These are phyloP conservation scores for Camelina sativa DNA, from an alignment of 345 rosid species.

Conservation along the genomic window DNA sequence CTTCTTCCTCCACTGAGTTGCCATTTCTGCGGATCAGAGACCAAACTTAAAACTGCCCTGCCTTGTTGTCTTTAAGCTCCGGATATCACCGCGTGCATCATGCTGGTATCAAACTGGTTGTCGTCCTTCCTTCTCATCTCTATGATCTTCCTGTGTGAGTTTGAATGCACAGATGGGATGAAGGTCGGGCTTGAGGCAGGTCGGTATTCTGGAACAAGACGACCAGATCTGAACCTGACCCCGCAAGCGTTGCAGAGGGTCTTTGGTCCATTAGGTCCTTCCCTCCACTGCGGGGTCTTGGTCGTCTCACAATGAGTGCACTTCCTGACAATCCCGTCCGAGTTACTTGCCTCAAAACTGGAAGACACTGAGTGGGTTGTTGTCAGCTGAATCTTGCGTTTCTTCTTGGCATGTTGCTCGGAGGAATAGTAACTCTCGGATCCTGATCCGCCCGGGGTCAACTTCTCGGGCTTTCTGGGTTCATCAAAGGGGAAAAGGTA, in stretches of 20 bases:
- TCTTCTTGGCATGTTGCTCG: constrained; percentile 52
- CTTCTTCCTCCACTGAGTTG: constrained; percentile 29
- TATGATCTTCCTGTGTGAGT: constrained; percentile 85
- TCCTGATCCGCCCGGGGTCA: constrained; percentile 40
- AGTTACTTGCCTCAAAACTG: constrained; percentile 29
- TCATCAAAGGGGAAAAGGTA: constrained; percentile 41
- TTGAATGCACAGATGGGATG: constrained; percentile 73
- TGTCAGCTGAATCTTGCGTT: constrained; percentile 48
- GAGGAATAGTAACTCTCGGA: constrained; percentile 37
- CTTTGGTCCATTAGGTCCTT: constrained; percentile 94
- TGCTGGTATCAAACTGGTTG: constrained; percentile 34
- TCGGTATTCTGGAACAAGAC: constrained; percentile 86
- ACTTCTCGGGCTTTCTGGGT: constrained; percentile 31
- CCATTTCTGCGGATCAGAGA: constrained; percentile 33
- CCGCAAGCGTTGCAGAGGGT: constrained; percentile 98
- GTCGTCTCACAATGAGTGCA: constrained; percentile 84
- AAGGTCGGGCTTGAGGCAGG: constrained; percentile 93
- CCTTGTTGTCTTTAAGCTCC: constrained; percentile 31
- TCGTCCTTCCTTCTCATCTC: constrained; percentile 75
- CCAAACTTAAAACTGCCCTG: constrained; percentile 16
- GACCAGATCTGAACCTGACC: constrained; percentile 86
- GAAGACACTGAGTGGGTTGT: constrained; percentile 29
- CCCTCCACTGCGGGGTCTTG: constrained; percentile 95
- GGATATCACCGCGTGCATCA: constrained; percentile 21
- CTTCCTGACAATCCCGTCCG: constrained; percentile 41